These are phyloP conservation scores for Phallus indusiatus DNA, from an alignment of 768 basidiomycete species.

Conservation along the genomic window DNA sequence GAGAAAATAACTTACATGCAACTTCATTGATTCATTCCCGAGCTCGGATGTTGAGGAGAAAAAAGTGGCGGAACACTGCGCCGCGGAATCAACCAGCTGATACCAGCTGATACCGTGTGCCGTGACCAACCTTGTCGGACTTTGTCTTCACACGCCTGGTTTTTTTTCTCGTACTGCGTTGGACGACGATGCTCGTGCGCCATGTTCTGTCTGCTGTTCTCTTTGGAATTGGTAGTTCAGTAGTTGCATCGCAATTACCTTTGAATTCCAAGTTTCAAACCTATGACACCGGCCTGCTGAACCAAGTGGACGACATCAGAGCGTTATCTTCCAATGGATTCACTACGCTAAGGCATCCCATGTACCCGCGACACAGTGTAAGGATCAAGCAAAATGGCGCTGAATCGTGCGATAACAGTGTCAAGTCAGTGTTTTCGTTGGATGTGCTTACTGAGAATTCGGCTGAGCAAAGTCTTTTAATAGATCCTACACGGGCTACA, in stretches of 20 bases:
- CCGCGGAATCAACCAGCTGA: too few relatives aligned
- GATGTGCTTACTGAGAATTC: slow-evolving; percentile 14
- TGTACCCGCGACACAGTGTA: background rate
- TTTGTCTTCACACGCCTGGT: too few relatives aligned
- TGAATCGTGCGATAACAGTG: slow-evolving; percentile 1
- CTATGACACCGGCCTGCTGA: background rate
- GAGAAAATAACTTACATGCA: too few relatives aligned
- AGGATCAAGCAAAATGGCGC: background rate
- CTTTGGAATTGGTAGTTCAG: background rate
- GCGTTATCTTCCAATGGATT: slow-evolving; percentile 4
- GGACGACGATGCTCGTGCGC: too few relatives aligned
- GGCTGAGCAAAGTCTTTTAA: too few relatives aligned
- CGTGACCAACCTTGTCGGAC: too few relatives aligned
- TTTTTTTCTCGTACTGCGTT: too few relatives aligned
- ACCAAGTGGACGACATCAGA: background rate
- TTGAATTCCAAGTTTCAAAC: background rate
- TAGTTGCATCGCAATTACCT: background rate
- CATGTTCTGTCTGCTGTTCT: background rate
- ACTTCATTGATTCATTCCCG: too few relatives aligned
- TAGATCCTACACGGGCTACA: slow-evolving; percentile 37
- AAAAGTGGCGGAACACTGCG: too few relatives aligned
- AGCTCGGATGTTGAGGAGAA: too few relatives aligned
- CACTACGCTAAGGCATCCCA: slow-evolving; percentile 1
- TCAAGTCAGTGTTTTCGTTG: slow-evolving; percentile 4
- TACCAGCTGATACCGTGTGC: too few relatives aligned